Percentiles rank a stretch among this genome's conserved stretches.
phyloP scores from a whole-genome alignment of 169 alveolate species.

The Eimeria acervulina region DNA sequence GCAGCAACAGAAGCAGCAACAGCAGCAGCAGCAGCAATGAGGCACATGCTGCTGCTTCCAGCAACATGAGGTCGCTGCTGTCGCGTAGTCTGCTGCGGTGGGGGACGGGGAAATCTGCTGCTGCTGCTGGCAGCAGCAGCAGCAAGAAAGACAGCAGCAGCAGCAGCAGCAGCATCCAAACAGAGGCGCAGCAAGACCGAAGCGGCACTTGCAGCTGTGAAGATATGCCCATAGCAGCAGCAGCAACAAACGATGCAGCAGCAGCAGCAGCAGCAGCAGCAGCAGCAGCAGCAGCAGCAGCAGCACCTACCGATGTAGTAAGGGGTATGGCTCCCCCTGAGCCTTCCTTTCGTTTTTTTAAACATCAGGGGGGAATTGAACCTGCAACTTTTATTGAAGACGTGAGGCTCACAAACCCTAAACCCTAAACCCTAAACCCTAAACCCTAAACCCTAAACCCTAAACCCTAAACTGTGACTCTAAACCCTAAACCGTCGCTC shows the following conservation, averaged over 20 bases:
- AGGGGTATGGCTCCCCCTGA: conserved; percentile 31
- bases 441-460: too few species aligned
- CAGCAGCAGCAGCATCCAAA: too few species aligned
- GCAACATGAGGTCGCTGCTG: neutral
- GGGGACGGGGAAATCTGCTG: neutral
- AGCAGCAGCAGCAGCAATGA: neutral
- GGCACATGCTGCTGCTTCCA: neutral
- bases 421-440: conserved; percentile 1
- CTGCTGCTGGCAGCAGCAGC: conserved; percentile 1
- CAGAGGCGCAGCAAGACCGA: too few species aligned
- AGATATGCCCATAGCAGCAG: neutral
- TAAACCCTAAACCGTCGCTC: too few species aligned
- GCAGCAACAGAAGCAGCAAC: neutral
- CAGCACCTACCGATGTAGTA: neutral
- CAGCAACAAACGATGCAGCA: neutral
- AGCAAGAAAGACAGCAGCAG: neutral
- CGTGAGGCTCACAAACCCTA: conserved; percentile 2
- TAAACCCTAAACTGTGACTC: too few species aligned
- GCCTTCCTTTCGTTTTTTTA: conserved; percentile 24
- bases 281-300: conserved; percentile 34
- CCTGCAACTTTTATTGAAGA: neutral
- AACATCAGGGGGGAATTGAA: neutral
- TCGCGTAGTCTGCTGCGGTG: conserved; percentile 9
- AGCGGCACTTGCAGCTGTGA: too few species aligned
- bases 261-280: conserved; percentile 14